Percentiles rank a stretch among this genome's conserved stretches.
phyloP scores from a whole-genome alignment of 768 basidiomycete genomes.

The Psilocybe cubensis region DNA sequence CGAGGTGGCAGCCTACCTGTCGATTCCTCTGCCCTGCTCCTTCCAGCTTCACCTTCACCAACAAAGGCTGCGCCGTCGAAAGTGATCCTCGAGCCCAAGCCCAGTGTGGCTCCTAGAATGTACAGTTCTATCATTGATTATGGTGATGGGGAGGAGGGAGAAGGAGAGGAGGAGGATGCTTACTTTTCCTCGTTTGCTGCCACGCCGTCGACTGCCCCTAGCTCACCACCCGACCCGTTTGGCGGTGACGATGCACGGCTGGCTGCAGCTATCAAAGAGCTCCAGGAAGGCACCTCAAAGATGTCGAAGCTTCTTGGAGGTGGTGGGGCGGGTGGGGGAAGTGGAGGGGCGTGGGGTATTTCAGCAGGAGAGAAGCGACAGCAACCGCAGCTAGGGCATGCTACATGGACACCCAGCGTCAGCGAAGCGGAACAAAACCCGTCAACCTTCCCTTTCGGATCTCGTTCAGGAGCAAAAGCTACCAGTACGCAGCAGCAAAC shows the following conservation, averaged over 20 bases:
- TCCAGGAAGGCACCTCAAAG: constrained; percentile 15
- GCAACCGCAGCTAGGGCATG: neutral
- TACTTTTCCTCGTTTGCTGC: constrained; percentile 21
- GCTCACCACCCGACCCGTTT: constrained; percentile 28
- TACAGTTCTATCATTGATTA: constrained; percentile 42
- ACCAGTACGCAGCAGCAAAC: constrained; percentile 1
- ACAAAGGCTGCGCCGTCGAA: constrained; percentile 19
- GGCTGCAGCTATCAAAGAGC: constrained; percentile 26
- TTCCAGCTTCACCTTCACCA: neutral
- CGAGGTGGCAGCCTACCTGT: constrained; percentile 35
- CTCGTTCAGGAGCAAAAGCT: neutral
- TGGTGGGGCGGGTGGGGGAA: neutral
- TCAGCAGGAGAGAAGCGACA: constrained; percentile 3
- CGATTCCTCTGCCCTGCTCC: constrained; percentile 35
- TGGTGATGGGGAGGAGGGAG: constrained; percentile 21
- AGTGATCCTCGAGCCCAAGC: constrained; percentile 43
- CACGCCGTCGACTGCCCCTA: constrained; percentile 31
- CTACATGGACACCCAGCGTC: constrained; percentile 11
- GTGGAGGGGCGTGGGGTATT: constrained; percentile 11
- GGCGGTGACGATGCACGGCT: constrained; percentile 30
- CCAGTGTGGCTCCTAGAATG: constrained; percentile 39
- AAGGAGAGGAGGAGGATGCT: constrained; percentile 18
- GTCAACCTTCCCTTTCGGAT: constrained; percentile 4
- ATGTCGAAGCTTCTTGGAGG: constrained; percentile 1
- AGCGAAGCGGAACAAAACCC: constrained; percentile 8